Conservation (phyloP, 2,329 filamentous ascomycete species). For the Lasiodiplodia theobromae region DNA sequence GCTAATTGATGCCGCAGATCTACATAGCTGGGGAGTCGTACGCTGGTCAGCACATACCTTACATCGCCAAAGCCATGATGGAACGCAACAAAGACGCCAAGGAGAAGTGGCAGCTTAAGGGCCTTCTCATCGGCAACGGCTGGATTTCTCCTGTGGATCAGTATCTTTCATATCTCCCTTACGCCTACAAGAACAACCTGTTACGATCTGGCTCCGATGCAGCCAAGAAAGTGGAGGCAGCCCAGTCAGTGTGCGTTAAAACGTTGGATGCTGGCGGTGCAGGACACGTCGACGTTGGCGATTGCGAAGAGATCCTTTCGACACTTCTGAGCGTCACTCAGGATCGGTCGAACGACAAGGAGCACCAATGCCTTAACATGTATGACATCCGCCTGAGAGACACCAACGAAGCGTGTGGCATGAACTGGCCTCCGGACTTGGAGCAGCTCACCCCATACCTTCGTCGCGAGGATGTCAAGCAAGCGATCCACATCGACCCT, state of each 20-base stretch:
- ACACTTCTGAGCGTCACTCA: slow-evolving; percentile 73
- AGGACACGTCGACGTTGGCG: slow-evolving; percentile 69
- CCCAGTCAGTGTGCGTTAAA: slow-evolving; percentile 72
- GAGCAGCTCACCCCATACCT: slow-evolving; percentile 80
- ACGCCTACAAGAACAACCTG: slow-evolving; percentile 77
- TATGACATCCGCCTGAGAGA: slow-evolving; percentile 93
- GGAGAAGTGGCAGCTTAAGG: slow-evolving; percentile 77
- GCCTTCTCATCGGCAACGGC: slow-evolving; percentile 92
- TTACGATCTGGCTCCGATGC: slow-evolving; percentile 70
- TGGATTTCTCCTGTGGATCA: slow-evolving; percentile 94
- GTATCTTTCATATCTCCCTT: slow-evolving; percentile 86
- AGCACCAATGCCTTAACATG: slow-evolving; percentile 83
- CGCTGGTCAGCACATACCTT: slow-evolving; percentile 95
- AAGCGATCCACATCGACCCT: slow-evolving; percentile 81
- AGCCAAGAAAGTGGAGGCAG: slow-evolving; percentile 70
- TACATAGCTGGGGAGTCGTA: slow-evolving; percentile 97
- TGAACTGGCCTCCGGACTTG: slow-evolving; percentile 97
- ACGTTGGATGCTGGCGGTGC: slow-evolving; percentile 65
- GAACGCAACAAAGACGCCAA: slow-evolving; percentile 76
- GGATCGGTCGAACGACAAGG: slow-evolving; percentile 59
- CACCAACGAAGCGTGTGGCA: slow-evolving; percentile 78
- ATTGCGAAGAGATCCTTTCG: slow-evolving; percentile 80
- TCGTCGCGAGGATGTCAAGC: slow-evolving; percentile 76
- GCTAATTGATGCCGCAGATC: slow-evolving; percentile 62
- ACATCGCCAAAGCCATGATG: slow-evolving; percentile 90